Conservation (phyloP, 140 eudicot genomes). For the Erigeron philadelphicus region DNA sequence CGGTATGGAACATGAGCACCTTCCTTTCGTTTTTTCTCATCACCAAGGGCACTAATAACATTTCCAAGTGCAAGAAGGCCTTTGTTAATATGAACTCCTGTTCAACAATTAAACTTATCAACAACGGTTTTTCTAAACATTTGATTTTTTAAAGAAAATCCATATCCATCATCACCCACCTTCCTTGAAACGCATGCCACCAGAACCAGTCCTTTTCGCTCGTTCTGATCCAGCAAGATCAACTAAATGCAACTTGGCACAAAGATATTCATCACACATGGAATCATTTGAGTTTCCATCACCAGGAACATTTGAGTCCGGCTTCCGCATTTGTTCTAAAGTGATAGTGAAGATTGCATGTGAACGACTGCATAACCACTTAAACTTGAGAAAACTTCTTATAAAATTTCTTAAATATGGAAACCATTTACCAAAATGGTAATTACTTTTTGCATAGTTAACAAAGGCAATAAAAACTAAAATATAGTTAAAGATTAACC, state of each 20-base stretch:
- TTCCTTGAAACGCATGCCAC: conserved; percentile 98
- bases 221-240: conserved; percentile 99
- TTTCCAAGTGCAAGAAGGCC: conserved; percentile 99
- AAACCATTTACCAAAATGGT: not conserved
- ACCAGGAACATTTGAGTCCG: conserved; percentile 31
- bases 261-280: conserved; percentile 80
- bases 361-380: conserved; percentile 65
- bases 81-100: conserved; percentile 98
- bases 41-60: conserved; percentile 97
- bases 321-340: conserved; percentile 80
- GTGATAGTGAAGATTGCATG: conserved; percentile 98
- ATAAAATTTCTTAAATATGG: not conserved
- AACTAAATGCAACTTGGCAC: conserved; percentile 95
- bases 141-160: not conserved
- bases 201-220: conserved; percentile 95
- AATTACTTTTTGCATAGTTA: not conserved
- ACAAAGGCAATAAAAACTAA: not conserved
- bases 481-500: conserved; percentile 36
- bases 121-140: conserved; percentile 1
- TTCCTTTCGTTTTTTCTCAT: conserved; percentile 92
- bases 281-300: conserved; percentile 46
- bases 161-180: conserved; percentile 37
- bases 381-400: not conserved
- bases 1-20: conserved; percentile 96
- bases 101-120: conserved; percentile 15